A percentile compares a stretch with the other conserved stretches of the same genome.
These are phyloP conservation scores for Phytophthora meadii DNA, from an alignment of 352 stramenopile species.

Conservation along the genomic window DNA sequence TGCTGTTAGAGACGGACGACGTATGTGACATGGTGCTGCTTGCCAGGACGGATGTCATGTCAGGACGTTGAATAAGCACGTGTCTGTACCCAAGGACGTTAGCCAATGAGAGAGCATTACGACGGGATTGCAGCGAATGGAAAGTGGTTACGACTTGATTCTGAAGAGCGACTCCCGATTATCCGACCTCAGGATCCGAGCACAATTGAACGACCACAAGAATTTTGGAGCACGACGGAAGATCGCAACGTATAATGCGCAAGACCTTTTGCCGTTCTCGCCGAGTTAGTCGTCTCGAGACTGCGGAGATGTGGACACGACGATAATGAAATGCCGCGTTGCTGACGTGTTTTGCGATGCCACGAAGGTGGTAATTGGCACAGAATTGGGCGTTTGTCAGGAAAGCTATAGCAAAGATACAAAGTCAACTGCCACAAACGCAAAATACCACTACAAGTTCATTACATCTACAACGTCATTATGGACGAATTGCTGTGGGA, in stretches of 20 bases:
- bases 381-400: not conserved
- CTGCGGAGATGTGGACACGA: not conserved
- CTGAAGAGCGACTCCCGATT: not conserved
- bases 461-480: slow-evolving; percentile 18
- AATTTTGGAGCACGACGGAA: slow-evolving; percentile 30
- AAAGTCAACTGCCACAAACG: not conserved
- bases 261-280: not conserved
- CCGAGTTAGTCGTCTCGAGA: not conserved
- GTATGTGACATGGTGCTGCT: slow-evolving; percentile 33
- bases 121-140: slow-evolving; percentile 17
- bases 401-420: no score
- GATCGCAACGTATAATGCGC: slow-evolving; percentile 9
- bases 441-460: not conserved
- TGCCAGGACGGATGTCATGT: slow-evolving; percentile 1
- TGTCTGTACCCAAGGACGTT: not conserved
- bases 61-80: not conserved
- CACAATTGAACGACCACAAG: slow-evolving; percentile 34
- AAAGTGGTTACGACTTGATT: not conserved
- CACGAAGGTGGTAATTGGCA: slow-evolving; percentile 1
- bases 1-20: slow-evolving; percentile 21
- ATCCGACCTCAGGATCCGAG: slow-evolving; percentile 19
- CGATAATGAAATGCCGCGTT: not conserved
- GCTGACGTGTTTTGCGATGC: not conserved
- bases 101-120: slow-evolving; percentile 9
- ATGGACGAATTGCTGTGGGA: slow-evolving; percentile 19